These are phyloP conservation scores for Emericellopsis terricola DNA, from an alignment of 495 filamentous ascomycete genomes.

Conservation along the genomic window DNA sequence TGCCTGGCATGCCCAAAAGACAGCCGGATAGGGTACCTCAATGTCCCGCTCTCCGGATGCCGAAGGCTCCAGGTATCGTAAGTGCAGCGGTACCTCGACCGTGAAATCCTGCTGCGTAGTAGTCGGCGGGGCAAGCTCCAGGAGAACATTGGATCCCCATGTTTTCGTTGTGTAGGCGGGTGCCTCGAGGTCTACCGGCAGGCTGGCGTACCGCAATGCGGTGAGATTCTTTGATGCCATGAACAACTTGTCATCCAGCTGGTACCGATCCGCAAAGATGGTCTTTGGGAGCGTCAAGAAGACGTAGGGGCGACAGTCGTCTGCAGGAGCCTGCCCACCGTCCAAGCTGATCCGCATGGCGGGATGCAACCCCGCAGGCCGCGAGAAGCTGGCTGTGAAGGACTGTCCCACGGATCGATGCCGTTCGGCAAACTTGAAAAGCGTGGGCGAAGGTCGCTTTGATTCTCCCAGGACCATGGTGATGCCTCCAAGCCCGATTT, in stretches of 20 bases:
- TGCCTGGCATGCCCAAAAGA: slow-evolving; percentile 85
- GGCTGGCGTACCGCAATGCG: slow-evolving; percentile 45
- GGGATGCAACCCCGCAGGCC: slow-evolving; percentile 77
- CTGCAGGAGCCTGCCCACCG: slow-evolving; percentile 18
- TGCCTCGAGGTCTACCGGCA: slow-evolving; percentile 83
- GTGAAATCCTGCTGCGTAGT: slow-evolving; percentile 34
- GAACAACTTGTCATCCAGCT: slow-evolving; percentile 20
- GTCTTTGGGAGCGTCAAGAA: slow-evolving; percentile 74
- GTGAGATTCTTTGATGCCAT: slow-evolving; percentile 52
- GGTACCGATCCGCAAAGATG: slow-evolving; percentile 75
- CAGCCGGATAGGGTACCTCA: slow-evolving; percentile 49
- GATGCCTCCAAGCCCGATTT: slow-evolving; percentile 61
- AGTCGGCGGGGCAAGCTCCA: slow-evolving; percentile 46
- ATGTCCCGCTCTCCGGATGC: slow-evolving; percentile 29
- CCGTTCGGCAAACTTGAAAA: slow-evolving; percentile 82
- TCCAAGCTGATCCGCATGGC: slow-evolving; percentile 43
- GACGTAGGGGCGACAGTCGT: slow-evolving; percentile 54
- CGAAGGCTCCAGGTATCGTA: slow-evolving; percentile 58
- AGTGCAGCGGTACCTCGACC: slow-evolving; percentile 66
- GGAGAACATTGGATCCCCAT: slow-evolving; percentile 69
- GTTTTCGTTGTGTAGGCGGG: slow-evolving; percentile 58
- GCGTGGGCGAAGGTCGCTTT: slow-evolving; percentile 41
- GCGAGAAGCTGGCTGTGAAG: slow-evolving; percentile 35
- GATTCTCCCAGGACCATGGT: slow-evolving; percentile 66
- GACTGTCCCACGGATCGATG: slow-evolving; percentile 41